phyloP scores from a whole-genome alignment of 306 rosid genomes.

The Cicer bijugum region DNA sequence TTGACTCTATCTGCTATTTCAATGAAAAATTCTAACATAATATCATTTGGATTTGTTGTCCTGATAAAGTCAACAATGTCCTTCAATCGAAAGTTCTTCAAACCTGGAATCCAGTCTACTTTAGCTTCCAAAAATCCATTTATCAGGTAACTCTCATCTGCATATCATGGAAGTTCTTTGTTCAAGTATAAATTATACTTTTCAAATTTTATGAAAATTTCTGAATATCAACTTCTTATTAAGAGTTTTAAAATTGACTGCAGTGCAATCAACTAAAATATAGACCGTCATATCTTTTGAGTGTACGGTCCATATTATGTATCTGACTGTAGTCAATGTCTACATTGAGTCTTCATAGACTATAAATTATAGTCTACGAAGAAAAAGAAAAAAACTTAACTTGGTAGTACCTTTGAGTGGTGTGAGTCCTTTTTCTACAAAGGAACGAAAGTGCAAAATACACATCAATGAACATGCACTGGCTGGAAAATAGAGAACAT shows the following conservation, averaged over 20 bases:
- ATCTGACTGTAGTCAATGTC: too few relatives aligned
- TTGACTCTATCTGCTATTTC: not conserved
- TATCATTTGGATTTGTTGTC: conserved; percentile 1
- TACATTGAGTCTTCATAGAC: too few relatives aligned
- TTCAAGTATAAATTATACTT: too few relatives aligned
- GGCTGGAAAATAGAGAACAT: not conserved
- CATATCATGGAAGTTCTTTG: not conserved
- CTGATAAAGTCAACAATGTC: not conserved
- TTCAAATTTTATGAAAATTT: too few relatives aligned
- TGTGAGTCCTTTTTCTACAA: conserved; percentile 25
- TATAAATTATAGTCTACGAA: not conserved
- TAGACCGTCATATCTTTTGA: too few relatives aligned
- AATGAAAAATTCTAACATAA: not conserved
- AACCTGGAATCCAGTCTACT: conserved; percentile 32
- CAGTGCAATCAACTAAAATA: too few relatives aligned
- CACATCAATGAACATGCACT: conserved; percentile 1
- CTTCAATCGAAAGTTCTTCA: conserved; percentile 24
- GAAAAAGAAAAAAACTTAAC: not conserved
- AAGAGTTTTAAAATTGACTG: too few relatives aligned
- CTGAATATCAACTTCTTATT: too few relatives aligned
- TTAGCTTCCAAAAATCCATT: conserved; percentile 37
- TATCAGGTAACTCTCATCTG: conserved; percentile 39
- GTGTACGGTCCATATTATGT: too few relatives aligned
- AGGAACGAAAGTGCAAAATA: not conserved
- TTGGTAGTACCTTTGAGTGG: conserved; percentile 41